These are phyloP conservation scores for Huiozyma sinensis DNA, from an alignment of 805 yeast species.

Conservation along the genomic window DNA sequence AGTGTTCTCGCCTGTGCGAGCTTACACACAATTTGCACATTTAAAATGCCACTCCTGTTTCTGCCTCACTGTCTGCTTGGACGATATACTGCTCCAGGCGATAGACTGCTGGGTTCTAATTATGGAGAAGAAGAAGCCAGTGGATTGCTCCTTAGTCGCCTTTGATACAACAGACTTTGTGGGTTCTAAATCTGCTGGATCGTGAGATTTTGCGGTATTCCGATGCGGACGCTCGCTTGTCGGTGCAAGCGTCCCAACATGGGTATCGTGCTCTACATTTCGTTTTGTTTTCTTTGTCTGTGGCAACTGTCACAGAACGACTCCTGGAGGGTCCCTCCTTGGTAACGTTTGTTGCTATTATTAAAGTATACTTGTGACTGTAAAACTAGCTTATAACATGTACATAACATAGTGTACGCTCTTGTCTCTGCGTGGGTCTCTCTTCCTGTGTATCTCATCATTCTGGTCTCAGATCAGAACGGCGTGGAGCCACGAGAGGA, in stretches of 20 bases:
- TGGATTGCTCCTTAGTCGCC: conserved; percentile 23
- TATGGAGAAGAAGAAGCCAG: conserved; percentile 53
- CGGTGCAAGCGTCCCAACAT: too few relatives aligned
- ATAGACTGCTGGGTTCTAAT: conserved; percentile 49
- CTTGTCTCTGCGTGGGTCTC: too few relatives aligned
- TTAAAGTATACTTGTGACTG: too few relatives aligned
- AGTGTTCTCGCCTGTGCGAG: background rate
- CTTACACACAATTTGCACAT: background rate
- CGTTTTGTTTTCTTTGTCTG: background rate
- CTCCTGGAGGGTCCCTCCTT: too few relatives aligned
- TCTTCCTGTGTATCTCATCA: conserved; percentile 10
- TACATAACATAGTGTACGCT: too few relatives aligned
- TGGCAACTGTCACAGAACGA: too few relatives aligned
- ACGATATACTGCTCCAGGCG: conserved; percentile 13
- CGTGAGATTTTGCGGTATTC: background rate
- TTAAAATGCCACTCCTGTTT: conserved; percentile 38
- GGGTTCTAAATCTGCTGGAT: background rate
- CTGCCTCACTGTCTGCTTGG: conserved; percentile 44
- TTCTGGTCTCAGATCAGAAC: conserved; percentile 86
- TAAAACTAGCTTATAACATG: too few relatives aligned
- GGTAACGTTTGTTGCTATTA: too few relatives aligned
- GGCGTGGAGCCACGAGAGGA: conserved; percentile 82
- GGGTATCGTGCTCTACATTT: background rate
- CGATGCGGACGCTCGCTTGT: too few relatives aligned
- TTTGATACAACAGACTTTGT: conserved; percentile 40